Percentiles rank a stretch among this genome's conserved stretches.
These are phyloP conservation scores for Eutrema heterophyllum DNA, from an alignment of 345 rosid genomes.

Conservation along the genomic window DNA sequence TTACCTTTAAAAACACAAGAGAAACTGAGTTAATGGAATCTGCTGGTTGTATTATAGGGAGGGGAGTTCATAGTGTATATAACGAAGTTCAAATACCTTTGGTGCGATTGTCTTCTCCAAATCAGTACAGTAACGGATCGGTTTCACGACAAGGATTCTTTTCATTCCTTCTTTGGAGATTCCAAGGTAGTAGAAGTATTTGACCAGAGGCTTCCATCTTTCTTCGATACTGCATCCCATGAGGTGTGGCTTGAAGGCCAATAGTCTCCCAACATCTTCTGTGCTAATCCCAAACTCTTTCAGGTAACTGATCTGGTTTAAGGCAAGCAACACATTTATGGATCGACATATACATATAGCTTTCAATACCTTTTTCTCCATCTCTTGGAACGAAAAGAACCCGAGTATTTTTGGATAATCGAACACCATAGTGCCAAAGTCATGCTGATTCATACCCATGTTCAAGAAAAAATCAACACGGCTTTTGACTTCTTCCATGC, in stretches of 20 bases:
- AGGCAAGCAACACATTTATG: background rate
- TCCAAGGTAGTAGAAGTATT: slow-evolving; percentile 82
- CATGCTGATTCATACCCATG: slow-evolving; percentile 78
- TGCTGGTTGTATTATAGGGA: background rate
- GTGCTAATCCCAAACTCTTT: slow-evolving; percentile 80
- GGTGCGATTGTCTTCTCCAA: slow-evolving; percentile 65
- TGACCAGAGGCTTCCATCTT: slow-evolving; percentile 85
- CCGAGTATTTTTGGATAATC: slow-evolving; percentile 79
- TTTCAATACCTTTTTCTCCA: slow-evolving; percentile 66
- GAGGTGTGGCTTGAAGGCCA: slow-evolving; percentile 82
- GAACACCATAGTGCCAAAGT: slow-evolving; percentile 90
- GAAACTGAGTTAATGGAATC: slow-evolving; percentile 20
- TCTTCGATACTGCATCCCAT: slow-evolving; percentile 82
- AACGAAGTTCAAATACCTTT: slow-evolving; percentile 40
- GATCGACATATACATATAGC: background rate
- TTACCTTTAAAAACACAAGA: slow-evolving; percentile 46
- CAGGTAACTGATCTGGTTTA: slow-evolving; percentile 58
- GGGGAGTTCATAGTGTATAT: background rate
- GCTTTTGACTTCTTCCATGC: slow-evolving; percentile 55
- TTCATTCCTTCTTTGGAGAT: slow-evolving; percentile 81
- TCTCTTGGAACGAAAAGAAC: slow-evolving; percentile 59
- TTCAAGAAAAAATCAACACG: slow-evolving; percentile 65
- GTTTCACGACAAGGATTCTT: slow-evolving; percentile 80
- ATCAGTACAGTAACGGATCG: slow-evolving; percentile 74
- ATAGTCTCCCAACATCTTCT: slow-evolving; percentile 69